These are phyloP conservation scores for Globisporangium viniferum DNA, from an alignment of 352 stramenopile genomes.

Conservation along the genomic window DNA sequence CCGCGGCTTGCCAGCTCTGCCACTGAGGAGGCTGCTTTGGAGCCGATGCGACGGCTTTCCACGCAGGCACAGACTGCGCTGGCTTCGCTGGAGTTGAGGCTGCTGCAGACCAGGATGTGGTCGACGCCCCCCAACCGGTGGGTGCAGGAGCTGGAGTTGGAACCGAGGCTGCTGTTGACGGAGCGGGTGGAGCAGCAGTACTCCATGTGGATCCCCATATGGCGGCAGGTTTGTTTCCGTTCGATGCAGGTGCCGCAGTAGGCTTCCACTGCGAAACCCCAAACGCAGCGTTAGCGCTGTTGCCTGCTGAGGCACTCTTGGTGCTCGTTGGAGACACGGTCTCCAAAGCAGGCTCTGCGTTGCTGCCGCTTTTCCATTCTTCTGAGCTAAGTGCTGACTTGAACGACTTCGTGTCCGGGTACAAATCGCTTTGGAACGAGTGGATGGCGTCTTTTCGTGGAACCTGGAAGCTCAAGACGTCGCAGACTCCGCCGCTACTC, in stretches of 20 bases:
- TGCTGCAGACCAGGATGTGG: conserved; percentile 27
- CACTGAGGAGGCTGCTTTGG: conserved; percentile 16
- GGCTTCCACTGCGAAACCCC: conserved; percentile 9
- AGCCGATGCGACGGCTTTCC: conserved; percentile 14
- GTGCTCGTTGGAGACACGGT: conserved; percentile 25
- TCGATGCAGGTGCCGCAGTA: neutral
- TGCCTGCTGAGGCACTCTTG: conserved; percentile 15
- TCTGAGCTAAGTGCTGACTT: conserved; percentile 34
- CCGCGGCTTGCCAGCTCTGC: conserved; percentile 12
- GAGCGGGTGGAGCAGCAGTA: neutral
- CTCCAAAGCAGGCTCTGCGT: conserved; percentile 42
- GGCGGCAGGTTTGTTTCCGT: neutral
- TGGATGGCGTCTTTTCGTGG: conserved; percentile 56
- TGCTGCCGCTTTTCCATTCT: conserved; percentile 42
- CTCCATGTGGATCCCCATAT: conserved; percentile 15
- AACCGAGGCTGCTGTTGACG: neutral
- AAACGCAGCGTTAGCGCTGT: conserved; percentile 31
- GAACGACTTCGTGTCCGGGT: conserved; percentile 46
- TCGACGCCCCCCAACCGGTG: conserved; percentile 18
- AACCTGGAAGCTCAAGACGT: conserved; percentile 65
- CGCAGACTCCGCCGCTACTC: conserved; percentile 39
- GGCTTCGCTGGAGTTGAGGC: conserved; percentile 3
- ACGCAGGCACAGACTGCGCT: conserved; percentile 7
- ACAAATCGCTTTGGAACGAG: conserved; percentile 77
- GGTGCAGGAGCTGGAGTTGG: conserved; percentile 9